Base-by-base conservation (phyloP, 2,329 filamentous ascomycete species). In the Xylaria sp. region DNA sequence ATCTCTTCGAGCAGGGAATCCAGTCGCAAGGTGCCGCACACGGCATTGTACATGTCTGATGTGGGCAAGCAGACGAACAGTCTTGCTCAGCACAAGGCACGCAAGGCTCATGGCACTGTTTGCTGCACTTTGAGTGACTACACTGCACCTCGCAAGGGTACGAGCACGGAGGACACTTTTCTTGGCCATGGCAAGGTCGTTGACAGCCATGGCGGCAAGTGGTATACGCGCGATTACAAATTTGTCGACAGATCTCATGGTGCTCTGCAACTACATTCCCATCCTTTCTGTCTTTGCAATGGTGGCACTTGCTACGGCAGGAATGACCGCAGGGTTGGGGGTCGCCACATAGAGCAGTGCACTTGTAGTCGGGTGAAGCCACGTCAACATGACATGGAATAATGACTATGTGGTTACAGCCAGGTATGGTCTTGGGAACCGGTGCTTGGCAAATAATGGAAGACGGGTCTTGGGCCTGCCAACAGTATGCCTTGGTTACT, bases 1-100 rank as follows among this genome's bases (percentile, higher is more conserved):
- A 93, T 9, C 90, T 82, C 71, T 83, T 77, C 1, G 85, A 86
- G 75, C 91, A 93, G 1, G 91, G 91, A 0, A 92, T 74, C 79
- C 88, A 85, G 71, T 91, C 82, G 75, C 91, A 93, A 0, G 91
- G 90, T 0, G 86, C 90, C 0, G 89, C 88, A 69, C 91, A 71
- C 40, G 69, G 69, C 69, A 71, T 71, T 10, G 67, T 67, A 40
- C 70, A 71, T 48, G 72, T 79, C 42, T 79, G 74, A 72, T 92
- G 90, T 8, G 82, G 81, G 69, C 89, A 92, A 3, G 73, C 73
- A 37, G 86, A 90, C 0, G 82, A 77, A 71, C 90, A 92, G 0
- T 75, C 71, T 23, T 78, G 77, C 69, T 88, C 85, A 0, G 85
- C 85, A 71, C 90, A 92, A 0, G 89, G 90, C 1, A 80, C 76